Evolutionary conservation across 306 rosid genomes (phyloP), one percentile per base, ranked within the genome.

Genomic region (Pterocarpus macrocarpus): DNA sequence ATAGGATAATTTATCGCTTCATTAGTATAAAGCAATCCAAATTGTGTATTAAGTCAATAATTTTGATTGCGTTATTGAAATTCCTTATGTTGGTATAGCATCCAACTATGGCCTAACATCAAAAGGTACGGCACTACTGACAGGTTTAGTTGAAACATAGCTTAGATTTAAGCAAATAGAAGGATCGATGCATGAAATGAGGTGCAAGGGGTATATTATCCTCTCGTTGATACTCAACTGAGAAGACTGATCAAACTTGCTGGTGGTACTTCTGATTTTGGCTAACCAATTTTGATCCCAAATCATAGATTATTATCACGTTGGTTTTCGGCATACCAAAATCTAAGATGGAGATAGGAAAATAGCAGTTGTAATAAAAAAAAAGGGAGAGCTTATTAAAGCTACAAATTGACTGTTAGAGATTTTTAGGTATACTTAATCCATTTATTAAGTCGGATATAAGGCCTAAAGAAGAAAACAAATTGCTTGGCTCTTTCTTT

Each of bases 1-100:
- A 39, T 36, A 57, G 55, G 57, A 74, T 22, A 36, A 56, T 73
- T 71, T 73, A 38, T 17, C 30, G 43, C 41, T 41, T 22, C 5
- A 62, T 12, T 44, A 35, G 12, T 11, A 13, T 59, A 17, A 77
- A 38, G 11, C 38, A 38, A 22, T 38, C 55, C 73, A 64, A 64
- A 38, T 64, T 77, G 66, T 66, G n/a, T 50, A 49, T n/a, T 33
- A 62, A 61, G n/a, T 36, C 49, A 61, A 45, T 14, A 35, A 28
- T 12, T 45, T 13, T 43, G 10, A 14, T 34, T n/a, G 10, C 15
- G 17, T 30, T 35, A 49, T 49, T 17, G 73, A 76, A 76, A 63
- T 76, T 64, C 28, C 36, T 22, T 45, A n/a, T 34, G 45, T 15
- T 45, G 61, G 62, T 64, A 44, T 49, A 64, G 3, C 36, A 76